phyloP scores from a whole-genome alignment of 2,329 filamentous ascomycete species.

The Aureobasidium pullulans region DNA sequence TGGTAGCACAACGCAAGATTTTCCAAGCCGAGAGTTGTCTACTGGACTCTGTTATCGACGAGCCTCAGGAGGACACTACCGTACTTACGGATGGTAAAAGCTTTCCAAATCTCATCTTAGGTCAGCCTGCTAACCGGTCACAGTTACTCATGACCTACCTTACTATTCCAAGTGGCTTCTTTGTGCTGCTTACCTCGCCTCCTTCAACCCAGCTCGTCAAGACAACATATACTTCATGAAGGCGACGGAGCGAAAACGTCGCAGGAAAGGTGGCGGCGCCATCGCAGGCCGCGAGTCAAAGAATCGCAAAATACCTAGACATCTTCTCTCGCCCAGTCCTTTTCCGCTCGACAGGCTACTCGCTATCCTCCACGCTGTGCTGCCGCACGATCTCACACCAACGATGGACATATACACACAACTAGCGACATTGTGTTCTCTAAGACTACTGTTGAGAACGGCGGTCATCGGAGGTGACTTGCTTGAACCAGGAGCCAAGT shows the following conservation, averaged over 20 bases:
- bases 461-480: conserved; percentile 56
- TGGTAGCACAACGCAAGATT: conserved; percentile 61
- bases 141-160: conserved; percentile 48
- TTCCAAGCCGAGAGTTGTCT: conserved; percentile 68
- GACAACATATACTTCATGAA: conserved; percentile 72
- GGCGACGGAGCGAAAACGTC: conserved; percentile 46
- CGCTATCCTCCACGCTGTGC: conserved; percentile 65
- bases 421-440: conserved; percentile 64
- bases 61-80: background rate
- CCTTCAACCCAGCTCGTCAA: conserved; percentile 68
- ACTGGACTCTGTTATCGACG: conserved; percentile 39
- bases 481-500: conserved; percentile 63
- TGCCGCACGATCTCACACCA: conserved; percentile 39
- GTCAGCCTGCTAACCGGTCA: background rate
- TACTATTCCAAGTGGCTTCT: conserved; percentile 67
- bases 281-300: conserved; percentile 29
- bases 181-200: conserved; percentile 71
- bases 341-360: conserved; percentile 74
- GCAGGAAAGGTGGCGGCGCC: conserved; percentile 43
- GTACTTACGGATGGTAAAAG: conserved; percentile 5
- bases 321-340: conserved; percentile 67
- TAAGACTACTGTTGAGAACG: conserved; percentile 58
- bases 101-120: no score
- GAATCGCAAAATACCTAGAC: conserved; percentile 66
- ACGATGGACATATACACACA: conserved; percentile 44